Base-by-base conservation (phyloP, 2,329 filamentous ascomycete genomes). In the Ascochyta rabiei region DNA sequence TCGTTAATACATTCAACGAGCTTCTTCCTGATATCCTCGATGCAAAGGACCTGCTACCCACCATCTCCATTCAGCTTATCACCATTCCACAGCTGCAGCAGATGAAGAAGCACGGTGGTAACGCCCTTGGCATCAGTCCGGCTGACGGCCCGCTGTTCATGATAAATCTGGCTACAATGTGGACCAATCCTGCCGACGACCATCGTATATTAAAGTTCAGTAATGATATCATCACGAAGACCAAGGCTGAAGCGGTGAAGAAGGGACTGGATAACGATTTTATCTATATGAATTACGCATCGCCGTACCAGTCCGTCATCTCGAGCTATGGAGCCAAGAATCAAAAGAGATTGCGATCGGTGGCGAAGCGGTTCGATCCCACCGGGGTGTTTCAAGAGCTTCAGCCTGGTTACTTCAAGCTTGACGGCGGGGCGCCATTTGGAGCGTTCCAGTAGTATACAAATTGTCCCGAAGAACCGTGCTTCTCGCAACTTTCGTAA, bases 251-350 rank as follows among this genome's bases (percentile, higher is more conserved):
- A 19, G 63, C 61, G 4, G 55, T 38, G 6, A 53, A 46, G 42
- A 58, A 48, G 24, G 54, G 48, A 19, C 40, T 62, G 35, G 48
- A 53, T 16, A 52, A 53, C 24, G 57, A 68, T 34, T 61, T 72
- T 49, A 60, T 80, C 26, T 81, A 81, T 60, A 76, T 80, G 74
- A 81, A 81, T 59, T 81, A 81, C 55, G 79, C 77, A 10, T 75
- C 71, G 39, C 66, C 70, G 53, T 76, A 71, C 51, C 77, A 81
- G 60, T 72, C 77, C 56, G 72, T 77, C 4, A 62, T 81, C 34
- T 55, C 60, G 4, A 72, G 74, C 30, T 82, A 81, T 56, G 79
- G 79, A 0, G 38, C 59, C 16, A 61, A 53, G 5, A 80, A 76
- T 46, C 59, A 71, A 52, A 49, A 64, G 45, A 66, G 56, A 24